These are phyloP conservation scores for Paecilomyces dactylethromorphus DNA, from an alignment of 2,329 filamentous ascomycete genomes.

Conservation along the genomic window DNA sequence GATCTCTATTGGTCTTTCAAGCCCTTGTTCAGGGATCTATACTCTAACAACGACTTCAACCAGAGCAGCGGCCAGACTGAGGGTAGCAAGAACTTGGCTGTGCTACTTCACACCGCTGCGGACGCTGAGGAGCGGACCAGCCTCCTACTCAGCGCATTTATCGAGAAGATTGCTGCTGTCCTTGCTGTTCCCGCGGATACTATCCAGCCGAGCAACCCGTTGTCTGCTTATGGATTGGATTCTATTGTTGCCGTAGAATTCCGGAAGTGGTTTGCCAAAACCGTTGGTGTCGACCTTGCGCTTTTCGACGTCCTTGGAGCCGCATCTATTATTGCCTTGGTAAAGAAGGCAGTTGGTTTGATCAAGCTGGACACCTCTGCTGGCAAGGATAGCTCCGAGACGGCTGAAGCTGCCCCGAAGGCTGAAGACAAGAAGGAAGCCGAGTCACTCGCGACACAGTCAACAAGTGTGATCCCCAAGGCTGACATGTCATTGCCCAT, in stretches of 20 bases:
- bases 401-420: not conserved
- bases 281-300: constrained; percentile 15
- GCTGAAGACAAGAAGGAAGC: not conserved
- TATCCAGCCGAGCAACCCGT: constrained; percentile 6
- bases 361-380: constrained; percentile 6
- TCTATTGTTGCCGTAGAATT: constrained; percentile 16
- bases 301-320: constrained; percentile 18
- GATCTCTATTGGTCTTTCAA: constrained; percentile 13
- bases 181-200: constrained; percentile 5
- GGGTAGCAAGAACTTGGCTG: constrained; percentile 7
- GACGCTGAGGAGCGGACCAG: constrained; percentile 4
- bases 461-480: not conserved
- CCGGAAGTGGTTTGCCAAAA: constrained; percentile 16
- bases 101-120: constrained; percentile 6
- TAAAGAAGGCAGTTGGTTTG: constrained; percentile 13
- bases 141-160: constrained; percentile 9
- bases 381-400: not conserved
- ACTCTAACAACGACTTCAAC: constrained; percentile 12
- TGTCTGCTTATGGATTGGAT: constrained; percentile 14
- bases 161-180: constrained; percentile 8
- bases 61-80: constrained; percentile 4
- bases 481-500: constrained; percentile 1
- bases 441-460: not conserved
- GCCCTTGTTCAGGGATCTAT: constrained; percentile 13
- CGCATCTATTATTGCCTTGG: constrained; percentile 14